Evolutionary conservation across 1,139 yeast species (phyloP).

Genomic region (Keqinozyma sinolaborantium): DNA sequence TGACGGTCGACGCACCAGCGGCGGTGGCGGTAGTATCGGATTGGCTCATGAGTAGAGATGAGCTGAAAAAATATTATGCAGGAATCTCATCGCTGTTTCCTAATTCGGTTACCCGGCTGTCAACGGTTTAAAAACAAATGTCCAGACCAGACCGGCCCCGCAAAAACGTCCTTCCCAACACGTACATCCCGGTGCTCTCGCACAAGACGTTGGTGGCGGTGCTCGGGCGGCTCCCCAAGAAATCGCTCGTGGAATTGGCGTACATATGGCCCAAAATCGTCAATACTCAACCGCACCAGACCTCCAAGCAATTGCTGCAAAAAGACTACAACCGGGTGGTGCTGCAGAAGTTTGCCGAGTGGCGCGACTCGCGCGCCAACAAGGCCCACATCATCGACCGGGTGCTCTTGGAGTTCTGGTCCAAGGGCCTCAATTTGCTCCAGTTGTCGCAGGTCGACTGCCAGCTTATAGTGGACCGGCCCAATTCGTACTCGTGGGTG

Average conservation of each 20-base stretch:
- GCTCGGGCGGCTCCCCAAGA: constrained; percentile 28
- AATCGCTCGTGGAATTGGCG: constrained; percentile 31
- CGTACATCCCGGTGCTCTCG: constrained; percentile 34
- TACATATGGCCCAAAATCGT: constrained; percentile 33
- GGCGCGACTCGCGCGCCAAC: constrained; percentile 9
- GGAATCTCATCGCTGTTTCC: constrained; percentile 2
- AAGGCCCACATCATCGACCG: constrained; percentile 41
- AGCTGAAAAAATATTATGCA: not conserved
- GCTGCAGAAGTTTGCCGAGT: constrained; percentile 13
- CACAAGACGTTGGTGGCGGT: constrained; percentile 18
- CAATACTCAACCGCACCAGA: constrained; percentile 34
- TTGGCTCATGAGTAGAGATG: constrained; percentile 1
- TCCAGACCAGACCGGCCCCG: constrained; percentile 1
- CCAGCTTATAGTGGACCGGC: constrained; percentile 56
- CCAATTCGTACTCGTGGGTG: constrained; percentile 52
- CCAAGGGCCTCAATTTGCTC: constrained; percentile 58
- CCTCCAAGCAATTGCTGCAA: constrained; percentile 14
- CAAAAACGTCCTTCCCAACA: constrained; percentile 34
- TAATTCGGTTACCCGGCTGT: not conserved
- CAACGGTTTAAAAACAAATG: constrained; percentile 1
- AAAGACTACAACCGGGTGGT: constrained; percentile 24
- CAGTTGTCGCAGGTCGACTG: constrained; percentile 76
- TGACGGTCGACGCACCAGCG: constrained; percentile 5
- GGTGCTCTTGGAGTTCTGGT: constrained; percentile 56
- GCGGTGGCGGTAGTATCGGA: constrained; percentile 4